phyloP scores from a whole-genome alignment of 305 asterid species.

The Fraxinus sp. region DNA sequence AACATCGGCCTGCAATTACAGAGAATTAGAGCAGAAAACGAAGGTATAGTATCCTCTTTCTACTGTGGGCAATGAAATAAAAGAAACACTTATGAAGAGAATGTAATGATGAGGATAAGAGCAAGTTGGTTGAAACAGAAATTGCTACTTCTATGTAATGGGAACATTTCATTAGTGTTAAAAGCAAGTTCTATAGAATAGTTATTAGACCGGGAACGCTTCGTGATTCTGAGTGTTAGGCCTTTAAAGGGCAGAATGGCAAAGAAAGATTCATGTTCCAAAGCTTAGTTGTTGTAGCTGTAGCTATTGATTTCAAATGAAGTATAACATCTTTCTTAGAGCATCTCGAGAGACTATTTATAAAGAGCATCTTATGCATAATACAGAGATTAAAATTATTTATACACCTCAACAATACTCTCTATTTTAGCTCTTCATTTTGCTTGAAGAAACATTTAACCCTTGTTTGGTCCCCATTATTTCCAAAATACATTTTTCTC shows the following conservation, averaged over 20 bases:
- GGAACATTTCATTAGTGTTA: background rate
- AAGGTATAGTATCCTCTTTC: background rate
- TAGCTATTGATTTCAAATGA: background rate
- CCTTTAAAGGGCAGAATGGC: background rate
- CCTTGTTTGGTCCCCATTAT: background rate
- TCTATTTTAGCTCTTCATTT: background rate
- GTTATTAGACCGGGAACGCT: background rate
- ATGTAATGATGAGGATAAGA: background rate
- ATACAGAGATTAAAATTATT: background rate
- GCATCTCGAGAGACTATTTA: background rate
- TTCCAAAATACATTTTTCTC: background rate
- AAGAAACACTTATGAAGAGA: background rate
- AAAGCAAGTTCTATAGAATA: background rate
- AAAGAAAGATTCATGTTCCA: background rate
- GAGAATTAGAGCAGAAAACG: background rate
- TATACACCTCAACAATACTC: background rate
- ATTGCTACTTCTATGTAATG: background rate
- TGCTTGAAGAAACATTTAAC: background rate
- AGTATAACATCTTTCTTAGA: background rate
- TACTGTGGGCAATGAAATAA: background rate
- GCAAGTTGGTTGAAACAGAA: background rate
- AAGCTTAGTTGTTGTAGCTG: background rate
- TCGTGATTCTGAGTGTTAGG: background rate
- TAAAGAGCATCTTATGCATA: background rate
- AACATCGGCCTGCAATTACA: conserved; percentile 61